Evolutionary conservation across 768 basidiomycete species (phyloP).

Genomic region (Mycena filopes): DNA sequence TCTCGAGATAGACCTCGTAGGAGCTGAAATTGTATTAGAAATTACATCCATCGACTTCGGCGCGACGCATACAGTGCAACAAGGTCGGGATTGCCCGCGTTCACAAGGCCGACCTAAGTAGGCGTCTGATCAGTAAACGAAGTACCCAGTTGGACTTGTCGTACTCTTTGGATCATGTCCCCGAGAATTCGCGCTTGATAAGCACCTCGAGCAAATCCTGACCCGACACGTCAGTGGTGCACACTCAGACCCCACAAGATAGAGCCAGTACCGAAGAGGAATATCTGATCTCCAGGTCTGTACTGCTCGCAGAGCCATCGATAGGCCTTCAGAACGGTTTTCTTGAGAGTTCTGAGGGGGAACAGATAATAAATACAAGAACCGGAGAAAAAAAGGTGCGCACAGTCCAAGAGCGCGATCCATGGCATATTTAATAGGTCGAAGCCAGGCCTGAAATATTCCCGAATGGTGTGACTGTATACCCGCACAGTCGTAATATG

Average conservation of each 20-base stretch:
- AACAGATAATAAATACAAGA: neutral
- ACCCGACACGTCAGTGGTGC: constrained; percentile 4
- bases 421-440: neutral
- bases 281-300: constrained; percentile 34
- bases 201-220: constrained; percentile 34
- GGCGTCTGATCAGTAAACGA: neutral
- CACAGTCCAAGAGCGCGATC: constrained; percentile 15
- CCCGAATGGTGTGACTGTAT: neutral
- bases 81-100: constrained; percentile 31
- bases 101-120: constrained; percentile 34
- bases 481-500: constrained; percentile 35
- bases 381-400: neutral
- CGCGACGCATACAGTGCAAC: constrained; percentile 19
- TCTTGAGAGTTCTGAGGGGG: constrained; percentile 25
- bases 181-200: constrained; percentile 34
- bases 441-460: constrained; percentile 2
- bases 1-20: constrained; percentile 21
- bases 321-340: constrained; percentile 33
- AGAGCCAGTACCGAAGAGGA: constrained; percentile 31
- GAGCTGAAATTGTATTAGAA: constrained; percentile 19
- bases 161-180: constrained; percentile 34
- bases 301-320: constrained; percentile 36
- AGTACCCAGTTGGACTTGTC: neutral
- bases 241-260: neutral
- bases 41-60: neutral